Evolutionary conservation across 805 yeast species (phyloP).

Genomic region (Yarrowia osloensis): DNA sequence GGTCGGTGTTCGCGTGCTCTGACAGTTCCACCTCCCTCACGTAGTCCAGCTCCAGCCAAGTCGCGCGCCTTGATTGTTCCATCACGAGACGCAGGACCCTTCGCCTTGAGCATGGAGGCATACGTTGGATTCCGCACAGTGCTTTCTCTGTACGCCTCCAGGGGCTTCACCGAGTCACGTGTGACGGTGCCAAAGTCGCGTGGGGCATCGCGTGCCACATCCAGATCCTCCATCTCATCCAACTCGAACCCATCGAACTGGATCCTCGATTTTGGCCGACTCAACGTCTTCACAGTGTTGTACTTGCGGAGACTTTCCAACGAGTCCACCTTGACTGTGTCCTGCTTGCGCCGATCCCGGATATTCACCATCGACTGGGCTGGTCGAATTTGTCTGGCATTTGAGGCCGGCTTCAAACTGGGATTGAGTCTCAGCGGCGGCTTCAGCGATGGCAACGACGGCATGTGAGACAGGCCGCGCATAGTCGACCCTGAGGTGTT

Average conservation of each 20-base stretch:
- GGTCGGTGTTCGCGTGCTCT: not conserved
- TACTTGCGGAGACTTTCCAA: conserved; percentile 6
- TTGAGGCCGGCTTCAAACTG: not conserved
- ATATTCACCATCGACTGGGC: conserved; percentile 28
- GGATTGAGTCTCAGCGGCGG: not conserved
- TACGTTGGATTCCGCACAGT: conserved; percentile 15
- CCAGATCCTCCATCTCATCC: conserved; percentile 15
- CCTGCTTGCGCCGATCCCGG: conserved; percentile 7
- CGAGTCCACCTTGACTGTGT: conserved; percentile 10
- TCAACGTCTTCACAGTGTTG: conserved; percentile 12
- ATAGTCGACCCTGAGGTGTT: not conserved
- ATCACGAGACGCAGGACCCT: not conserved
- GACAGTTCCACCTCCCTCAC: not conserved
- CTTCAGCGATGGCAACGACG: conserved; percentile 15
- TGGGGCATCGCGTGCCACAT: conserved; percentile 4
- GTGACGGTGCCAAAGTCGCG: not conserved
- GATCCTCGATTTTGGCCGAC: not conserved
- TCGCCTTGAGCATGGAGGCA: conserved; percentile 3
- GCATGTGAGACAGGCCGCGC: conserved; percentile 19
- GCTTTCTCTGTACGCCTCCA: conserved; percentile 20
- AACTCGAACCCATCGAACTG: conserved; percentile 22
- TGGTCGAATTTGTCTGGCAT: not conserved
- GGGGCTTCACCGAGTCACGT: conserved; percentile 7
- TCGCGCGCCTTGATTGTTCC: conserved; percentile 12
- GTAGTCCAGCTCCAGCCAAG: not conserved